A percentile compares a stretch with the other conserved stretches of the same genome.
Evolutionary conservation across 805 yeast species (phyloP).

Genomic region (baker's yeast (Saccharomyces cerevisiae)): DNA sequence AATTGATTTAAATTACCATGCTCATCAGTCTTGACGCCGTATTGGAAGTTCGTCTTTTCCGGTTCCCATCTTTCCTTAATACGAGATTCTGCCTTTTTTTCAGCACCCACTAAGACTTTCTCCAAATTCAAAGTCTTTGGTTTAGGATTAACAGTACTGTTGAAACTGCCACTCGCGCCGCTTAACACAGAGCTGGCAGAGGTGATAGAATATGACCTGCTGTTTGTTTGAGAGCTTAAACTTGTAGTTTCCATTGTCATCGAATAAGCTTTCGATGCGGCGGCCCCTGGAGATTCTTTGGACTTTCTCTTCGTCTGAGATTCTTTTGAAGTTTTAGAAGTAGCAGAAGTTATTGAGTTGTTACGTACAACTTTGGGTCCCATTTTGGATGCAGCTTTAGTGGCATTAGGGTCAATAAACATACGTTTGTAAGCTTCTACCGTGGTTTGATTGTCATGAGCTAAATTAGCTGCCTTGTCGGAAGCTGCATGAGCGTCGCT

Average conservation of each 20-base stretch:
- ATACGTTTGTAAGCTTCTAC: conserved; percentile 54
- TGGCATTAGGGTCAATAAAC: conserved; percentile 27
- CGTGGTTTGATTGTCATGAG: conserved; percentile 56
- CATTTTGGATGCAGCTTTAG: conserved; percentile 26
- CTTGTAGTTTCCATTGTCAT: conserved; percentile 1
- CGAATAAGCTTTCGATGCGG: conserved; percentile 29
- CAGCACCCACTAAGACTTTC: conserved; percentile 27
- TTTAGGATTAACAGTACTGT: conserved; percentile 3
- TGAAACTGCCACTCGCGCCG: conserved; percentile 1
- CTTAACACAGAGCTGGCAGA: conserved; percentile 12
- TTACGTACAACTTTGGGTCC: conserved; percentile 1
- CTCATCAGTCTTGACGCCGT: conserved; percentile 20
- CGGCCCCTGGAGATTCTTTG: conserved; percentile 8
- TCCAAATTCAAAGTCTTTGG: conserved; percentile 19
- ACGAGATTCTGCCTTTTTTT: conserved; percentile 22
- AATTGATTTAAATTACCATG: conserved; percentile 14
- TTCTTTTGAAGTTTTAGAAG: conserved; percentile 1
- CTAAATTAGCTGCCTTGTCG: conserved; percentile 69
- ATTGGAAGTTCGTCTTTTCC: conserved; percentile 10
- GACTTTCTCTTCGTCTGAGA: not conserved
- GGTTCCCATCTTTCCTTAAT: conserved; percentile 19
- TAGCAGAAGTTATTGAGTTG: conserved; percentile 5
- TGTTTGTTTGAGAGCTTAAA: not conserved
- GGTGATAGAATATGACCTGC: conserved; percentile 13
- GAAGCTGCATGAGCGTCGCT: conserved; percentile 48